phyloP scores from a whole-genome alignment of 2,329 filamentous ascomycete species.

The Arthrobotrys musiformis region DNA sequence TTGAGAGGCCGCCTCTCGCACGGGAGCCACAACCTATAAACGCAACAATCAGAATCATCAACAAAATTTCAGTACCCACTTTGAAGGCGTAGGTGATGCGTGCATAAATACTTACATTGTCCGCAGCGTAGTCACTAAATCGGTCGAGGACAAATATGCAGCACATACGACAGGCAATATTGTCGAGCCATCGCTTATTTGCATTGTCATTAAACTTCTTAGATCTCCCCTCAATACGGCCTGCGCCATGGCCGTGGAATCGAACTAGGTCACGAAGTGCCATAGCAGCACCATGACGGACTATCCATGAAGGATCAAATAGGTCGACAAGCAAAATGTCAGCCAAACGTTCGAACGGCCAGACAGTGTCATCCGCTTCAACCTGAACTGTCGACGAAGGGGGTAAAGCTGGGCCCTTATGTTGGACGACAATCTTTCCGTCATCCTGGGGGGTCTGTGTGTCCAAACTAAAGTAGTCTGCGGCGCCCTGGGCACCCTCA shows the following conservation, averaged over 20 bases:
- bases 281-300: slow-evolving; percentile 94
- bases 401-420: slow-evolving; percentile 76
- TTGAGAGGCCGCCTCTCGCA: slow-evolving; percentile 93
- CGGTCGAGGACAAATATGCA: slow-evolving; percentile 97
- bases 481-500: slow-evolving; percentile 69
- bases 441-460: slow-evolving; percentile 84
- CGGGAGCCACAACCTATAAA: slow-evolving; percentile 81
- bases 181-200: slow-evolving; percentile 89
- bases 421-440: slow-evolving; percentile 90
- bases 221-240: slow-evolving; percentile 76
- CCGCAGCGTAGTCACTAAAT: slow-evolving; percentile 97
- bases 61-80: background rate
- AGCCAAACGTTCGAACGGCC: slow-evolving; percentile 93
- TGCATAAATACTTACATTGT: slow-evolving; percentile 69
- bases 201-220: slow-evolving; percentile 78
- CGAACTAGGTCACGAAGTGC: slow-evolving; percentile 89
- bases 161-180: slow-evolving; percentile 91
- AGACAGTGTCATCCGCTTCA: slow-evolving; percentile 85
- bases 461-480: slow-evolving; percentile 92
- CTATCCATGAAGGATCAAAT: slow-evolving; percentile 94
- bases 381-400: slow-evolving; percentile 83
- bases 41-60: background rate
- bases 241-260: slow-evolving; percentile 88
- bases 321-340: slow-evolving; percentile 94
- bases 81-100: background rate